Evolutionary conservation across 2,329 filamentous ascomycete genomes (phyloP).

Genomic region (Reticulascus tulasneorum): DNA sequence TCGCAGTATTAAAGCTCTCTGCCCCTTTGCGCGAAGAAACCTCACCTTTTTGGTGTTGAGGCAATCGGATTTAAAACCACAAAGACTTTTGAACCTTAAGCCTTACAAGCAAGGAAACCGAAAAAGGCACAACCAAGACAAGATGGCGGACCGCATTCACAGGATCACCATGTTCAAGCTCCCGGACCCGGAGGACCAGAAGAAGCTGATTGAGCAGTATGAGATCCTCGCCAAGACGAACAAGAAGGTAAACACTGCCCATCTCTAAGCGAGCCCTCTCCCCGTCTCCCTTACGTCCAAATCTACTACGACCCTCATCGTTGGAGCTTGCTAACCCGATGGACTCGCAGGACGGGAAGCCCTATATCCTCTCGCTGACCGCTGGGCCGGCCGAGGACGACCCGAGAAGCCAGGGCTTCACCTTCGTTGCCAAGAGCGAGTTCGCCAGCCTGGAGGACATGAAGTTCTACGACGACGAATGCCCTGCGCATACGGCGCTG

Average conservation of each 20-base stretch:
- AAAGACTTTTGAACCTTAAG: background rate
- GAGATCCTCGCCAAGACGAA: slow-evolving; percentile 33
- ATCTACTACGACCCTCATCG: background rate
- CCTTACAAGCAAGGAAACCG: background rate
- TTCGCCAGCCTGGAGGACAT: slow-evolving; percentile 65
- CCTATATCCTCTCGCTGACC: slow-evolving; percentile 59
- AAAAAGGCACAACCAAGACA: slow-evolving; percentile 5
- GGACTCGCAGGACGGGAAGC: slow-evolving; percentile 59
- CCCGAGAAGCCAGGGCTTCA: slow-evolving; percentile 61
- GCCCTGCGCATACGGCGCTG: slow-evolving; percentile 37
- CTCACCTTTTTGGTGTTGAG: too few relatives aligned
- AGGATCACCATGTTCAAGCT: slow-evolving; percentile 53
- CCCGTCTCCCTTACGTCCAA: background rate
- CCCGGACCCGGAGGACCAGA: slow-evolving; percentile 37
- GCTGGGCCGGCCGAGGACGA: slow-evolving; percentile 54
- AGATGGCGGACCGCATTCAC: slow-evolving; percentile 41
- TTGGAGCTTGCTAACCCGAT: slow-evolving; percentile 1
- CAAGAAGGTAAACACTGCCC: slow-evolving; percentile 35
- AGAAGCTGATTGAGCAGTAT: slow-evolving; percentile 42
- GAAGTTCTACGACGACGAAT: slow-evolving; percentile 62
- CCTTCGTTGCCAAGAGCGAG: slow-evolving; percentile 57
- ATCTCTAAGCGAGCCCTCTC: too few relatives aligned
- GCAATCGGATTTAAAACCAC: background rate
- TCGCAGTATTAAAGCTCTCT: slow-evolving; percentile 1
- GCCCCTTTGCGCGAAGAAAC: background rate